Conservation (phyloP, 192 early-diverging fungal genomes). For the Spizellomyces punctatus region DNA sequence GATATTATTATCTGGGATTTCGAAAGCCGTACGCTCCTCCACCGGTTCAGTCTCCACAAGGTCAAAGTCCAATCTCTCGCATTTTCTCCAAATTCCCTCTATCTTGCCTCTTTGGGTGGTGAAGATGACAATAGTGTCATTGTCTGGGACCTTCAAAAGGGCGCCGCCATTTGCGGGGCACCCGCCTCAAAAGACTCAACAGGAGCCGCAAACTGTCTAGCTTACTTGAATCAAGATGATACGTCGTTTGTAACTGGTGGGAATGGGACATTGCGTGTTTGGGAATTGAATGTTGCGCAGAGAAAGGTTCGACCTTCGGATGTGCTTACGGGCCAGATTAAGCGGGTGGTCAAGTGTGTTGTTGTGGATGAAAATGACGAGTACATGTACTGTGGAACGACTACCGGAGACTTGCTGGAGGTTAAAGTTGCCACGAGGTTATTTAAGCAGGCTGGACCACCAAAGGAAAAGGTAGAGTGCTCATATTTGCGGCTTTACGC, state of each 20-base stretch:
- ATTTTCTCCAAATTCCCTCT: slow-evolving; percentile 53
- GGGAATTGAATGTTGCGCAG: slow-evolving; percentile 54
- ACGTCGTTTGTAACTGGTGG: slow-evolving; percentile 58
- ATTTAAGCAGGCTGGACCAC: slow-evolving; percentile 60
- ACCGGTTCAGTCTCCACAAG: slow-evolving; percentile 55
- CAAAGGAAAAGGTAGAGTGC: slow-evolving; percentile 53
- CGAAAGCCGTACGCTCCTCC: slow-evolving; percentile 38
- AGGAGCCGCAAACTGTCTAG: slow-evolving; percentile 50
- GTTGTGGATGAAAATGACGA: slow-evolving; percentile 53
- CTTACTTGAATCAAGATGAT: slow-evolving; percentile 55
- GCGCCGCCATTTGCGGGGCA: slow-evolving; percentile 56
- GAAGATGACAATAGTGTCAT: slow-evolving; percentile 62
- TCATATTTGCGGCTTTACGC: neutral
- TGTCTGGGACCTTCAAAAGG: slow-evolving; percentile 56
- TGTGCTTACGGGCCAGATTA: slow-evolving; percentile 59
- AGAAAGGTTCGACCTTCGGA: slow-evolving; percentile 55
- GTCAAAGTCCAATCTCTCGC: slow-evolving; percentile 62
- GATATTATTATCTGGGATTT: slow-evolving; percentile 69
- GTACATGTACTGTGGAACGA: slow-evolving; percentile 65
- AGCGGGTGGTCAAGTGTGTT: slow-evolving; percentile 60
- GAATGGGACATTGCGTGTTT: slow-evolving; percentile 53
- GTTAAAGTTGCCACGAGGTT: slow-evolving; percentile 50
- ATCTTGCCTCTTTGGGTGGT: slow-evolving; percentile 57
- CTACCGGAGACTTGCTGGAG: slow-evolving; percentile 60
- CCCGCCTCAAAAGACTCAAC: slow-evolving; percentile 55